phyloP scores from a whole-genome alignment of 1,139 yeast species.

The Saccharomyces hybrid region DNA sequence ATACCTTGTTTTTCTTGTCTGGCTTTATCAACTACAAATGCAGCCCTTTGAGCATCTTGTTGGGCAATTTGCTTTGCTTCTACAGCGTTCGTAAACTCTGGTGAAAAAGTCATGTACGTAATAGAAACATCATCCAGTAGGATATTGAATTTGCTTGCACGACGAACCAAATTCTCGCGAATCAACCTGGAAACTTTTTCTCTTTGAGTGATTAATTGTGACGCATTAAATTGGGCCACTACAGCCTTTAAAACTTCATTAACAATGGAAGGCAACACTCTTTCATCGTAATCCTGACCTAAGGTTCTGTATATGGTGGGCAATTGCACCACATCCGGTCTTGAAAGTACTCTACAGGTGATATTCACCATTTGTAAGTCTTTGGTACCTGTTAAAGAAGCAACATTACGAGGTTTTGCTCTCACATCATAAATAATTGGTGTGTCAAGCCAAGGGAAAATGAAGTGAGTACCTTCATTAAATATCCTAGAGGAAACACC shows the following conservation, averaged over 20 bases:
- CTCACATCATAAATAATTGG: slow-evolving; percentile 91
- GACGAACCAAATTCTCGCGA: slow-evolving; percentile 81
- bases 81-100: slow-evolving; percentile 95
- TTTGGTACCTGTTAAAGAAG: slow-evolving; percentile 96
- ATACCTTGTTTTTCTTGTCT: slow-evolving; percentile 94
- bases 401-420: slow-evolving; percentile 94
- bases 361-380: slow-evolving; percentile 98
- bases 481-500: slow-evolving; percentile 85
- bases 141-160: slow-evolving; percentile 86
- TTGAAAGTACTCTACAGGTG: slow-evolving; percentile 90
- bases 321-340: slow-evolving; percentile 72
- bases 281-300: slow-evolving; percentile 91
- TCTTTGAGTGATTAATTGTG: slow-evolving; percentile 96
- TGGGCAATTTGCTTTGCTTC: slow-evolving; percentile 99
- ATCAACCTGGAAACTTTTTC: slow-evolving; percentile 89
- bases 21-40: slow-evolving; percentile 93
- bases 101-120: slow-evolving; percentile 93
- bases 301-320: slow-evolving; percentile 85
- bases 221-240: slow-evolving; percentile 96
- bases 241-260: slow-evolving; percentile 95
- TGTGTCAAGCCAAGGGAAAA: slow-evolving; percentile 91
- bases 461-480: slow-evolving; percentile 91
- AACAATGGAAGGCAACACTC: slow-evolving; percentile 92
- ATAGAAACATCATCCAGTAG: slow-evolving; percentile 90
- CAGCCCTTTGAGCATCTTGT: slow-evolving; percentile 98